A percentile compares a stretch with the other conserved stretches of the same genome.
Evolutionary conservation across 768 basidiomycete species (phyloP).

Genomic region (Scleroderma bovista): DNA sequence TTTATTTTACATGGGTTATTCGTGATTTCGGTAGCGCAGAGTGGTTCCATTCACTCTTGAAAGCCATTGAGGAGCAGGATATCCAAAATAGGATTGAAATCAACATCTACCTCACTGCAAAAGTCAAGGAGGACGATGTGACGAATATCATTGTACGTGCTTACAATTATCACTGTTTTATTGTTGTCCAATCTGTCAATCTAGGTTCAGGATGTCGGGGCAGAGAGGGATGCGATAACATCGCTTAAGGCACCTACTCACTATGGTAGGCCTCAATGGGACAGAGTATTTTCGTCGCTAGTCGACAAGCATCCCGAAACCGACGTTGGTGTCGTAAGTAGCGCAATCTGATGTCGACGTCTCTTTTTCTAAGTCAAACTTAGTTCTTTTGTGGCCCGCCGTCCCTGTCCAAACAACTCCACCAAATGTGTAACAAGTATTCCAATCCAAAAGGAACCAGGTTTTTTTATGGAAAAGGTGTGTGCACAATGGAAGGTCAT

Average conservation of each 20-base stretch:
- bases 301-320: conserved; percentile 81
- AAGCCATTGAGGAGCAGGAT: conserved; percentile 93
- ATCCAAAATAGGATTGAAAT: conserved; percentile 83
- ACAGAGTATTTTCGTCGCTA: conserved; percentile 66
- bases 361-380: background rate
- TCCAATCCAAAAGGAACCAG: conserved; percentile 70
- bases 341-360: background rate
- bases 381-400: conserved; percentile 86
- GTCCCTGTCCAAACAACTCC: conserved; percentile 63
- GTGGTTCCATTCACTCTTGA: conserved; percentile 92
- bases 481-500: conserved; percentile 15
- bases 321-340: conserved; percentile 75
- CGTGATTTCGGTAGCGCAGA: conserved; percentile 86
- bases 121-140: conserved; percentile 88
- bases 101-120: conserved; percentile 89
- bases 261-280: conserved; percentile 88
- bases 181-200: background rate
- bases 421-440: conserved; percentile 81
- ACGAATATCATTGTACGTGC: conserved; percentile 78
- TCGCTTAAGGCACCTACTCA: conserved; percentile 87
- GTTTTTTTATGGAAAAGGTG: conserved; percentile 91
- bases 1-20: conserved; percentile 95
- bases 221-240: conserved; percentile 89
- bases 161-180: background rate
- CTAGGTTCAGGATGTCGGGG: conserved; percentile 84